phyloP scores from a whole-genome alignment of 2,329 filamentous ascomycete genomes.

The Clonostachys chloroleuca region DNA sequence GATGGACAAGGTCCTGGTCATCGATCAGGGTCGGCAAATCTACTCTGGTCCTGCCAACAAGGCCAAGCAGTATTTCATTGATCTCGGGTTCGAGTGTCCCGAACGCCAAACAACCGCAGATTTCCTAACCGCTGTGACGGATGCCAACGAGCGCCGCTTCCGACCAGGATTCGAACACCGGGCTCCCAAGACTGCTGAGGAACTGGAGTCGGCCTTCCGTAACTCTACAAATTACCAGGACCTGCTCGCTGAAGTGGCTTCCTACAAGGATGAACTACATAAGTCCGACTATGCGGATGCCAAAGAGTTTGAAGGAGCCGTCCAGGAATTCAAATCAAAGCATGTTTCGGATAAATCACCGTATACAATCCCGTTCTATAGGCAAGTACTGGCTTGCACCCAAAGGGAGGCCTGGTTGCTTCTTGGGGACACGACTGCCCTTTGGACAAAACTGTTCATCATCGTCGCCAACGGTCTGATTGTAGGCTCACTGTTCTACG shows the following conservation, averaged over 20 bases:
- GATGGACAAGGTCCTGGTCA: conserved; percentile 79
- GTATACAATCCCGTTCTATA: conserved; percentile 71
- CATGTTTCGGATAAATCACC: conserved; percentile 19
- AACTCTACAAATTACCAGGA: conserved; percentile 55
- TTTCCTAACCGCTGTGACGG: conserved; percentile 60
- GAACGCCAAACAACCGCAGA: conserved; percentile 64
- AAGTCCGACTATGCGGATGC: conserved; percentile 55
- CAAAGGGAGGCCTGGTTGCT: conserved; percentile 66
- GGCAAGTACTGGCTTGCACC: conserved; percentile 66
- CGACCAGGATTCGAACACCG: conserved; percentile 57
- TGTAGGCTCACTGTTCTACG: conserved; percentile 75
- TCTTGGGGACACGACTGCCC: conserved; percentile 63
- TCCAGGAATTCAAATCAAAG: conserved; percentile 63
- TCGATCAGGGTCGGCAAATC: conserved; percentile 64
- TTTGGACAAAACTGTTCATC: conserved; percentile 77
- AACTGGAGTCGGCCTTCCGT: conserved; percentile 62
- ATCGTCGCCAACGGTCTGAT: conserved; percentile 71
- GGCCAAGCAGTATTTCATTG: conserved; percentile 63
- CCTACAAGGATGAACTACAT: conserved; percentile 37
- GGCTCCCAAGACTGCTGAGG: conserved; percentile 64
- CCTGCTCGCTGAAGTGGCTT: conserved; percentile 53
- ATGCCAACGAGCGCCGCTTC: conserved; percentile 65
- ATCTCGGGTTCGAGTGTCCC: conserved; percentile 66
- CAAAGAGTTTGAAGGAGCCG: conserved; percentile 61
- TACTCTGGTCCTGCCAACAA: conserved; percentile 60